Percentiles rank a stretch among this genome's conserved stretches.
phyloP scores from a whole-genome alignment of 805 yeast species.

The Wickerhamiella parazyma region DNA sequence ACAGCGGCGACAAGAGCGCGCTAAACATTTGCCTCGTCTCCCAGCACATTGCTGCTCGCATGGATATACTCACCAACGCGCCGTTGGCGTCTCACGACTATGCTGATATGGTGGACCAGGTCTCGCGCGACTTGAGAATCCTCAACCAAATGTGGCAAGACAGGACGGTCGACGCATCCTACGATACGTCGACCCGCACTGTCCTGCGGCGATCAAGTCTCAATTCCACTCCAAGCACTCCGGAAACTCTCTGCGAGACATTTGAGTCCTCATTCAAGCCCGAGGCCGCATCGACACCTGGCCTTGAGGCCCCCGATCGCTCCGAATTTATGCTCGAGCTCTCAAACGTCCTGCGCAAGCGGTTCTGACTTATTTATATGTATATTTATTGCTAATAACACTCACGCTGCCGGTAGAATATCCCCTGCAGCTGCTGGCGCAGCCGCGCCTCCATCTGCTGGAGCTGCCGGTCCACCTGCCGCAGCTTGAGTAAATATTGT shows the following conservation, averaged over 20 bases:
- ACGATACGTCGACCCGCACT: not conserved
- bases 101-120: conserved; percentile 8
- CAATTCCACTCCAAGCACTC: not conserved
- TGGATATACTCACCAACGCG: conserved; percentile 14
- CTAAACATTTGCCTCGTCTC: conserved; percentile 11
- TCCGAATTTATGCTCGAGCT: not conserved
- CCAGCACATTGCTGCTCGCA: conserved; percentile 16
- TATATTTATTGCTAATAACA: conserved; percentile 1
- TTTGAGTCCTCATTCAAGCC: not conserved
- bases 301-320: not conserved
- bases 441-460: conserved; percentile 2
- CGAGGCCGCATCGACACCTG: no score
- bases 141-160: conserved; percentile 10
- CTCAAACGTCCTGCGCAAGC: not conserved
- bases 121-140: conserved; percentile 11
- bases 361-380: not conserved
- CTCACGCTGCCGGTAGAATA: conserved; percentile 1
- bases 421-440: conserved; percentile 2
- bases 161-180: not conserved
- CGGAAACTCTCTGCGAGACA: conserved; percentile 1
- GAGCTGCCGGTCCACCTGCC: not conserved
- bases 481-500: not conserved
- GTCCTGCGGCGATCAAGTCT: not conserved
- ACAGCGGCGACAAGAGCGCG: conserved; percentile 3
- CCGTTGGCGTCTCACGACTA: conserved; percentile 7